Conservation (phyloP, 2,329 filamentous ascomycete species). For the Xylaria digitata region DNA sequence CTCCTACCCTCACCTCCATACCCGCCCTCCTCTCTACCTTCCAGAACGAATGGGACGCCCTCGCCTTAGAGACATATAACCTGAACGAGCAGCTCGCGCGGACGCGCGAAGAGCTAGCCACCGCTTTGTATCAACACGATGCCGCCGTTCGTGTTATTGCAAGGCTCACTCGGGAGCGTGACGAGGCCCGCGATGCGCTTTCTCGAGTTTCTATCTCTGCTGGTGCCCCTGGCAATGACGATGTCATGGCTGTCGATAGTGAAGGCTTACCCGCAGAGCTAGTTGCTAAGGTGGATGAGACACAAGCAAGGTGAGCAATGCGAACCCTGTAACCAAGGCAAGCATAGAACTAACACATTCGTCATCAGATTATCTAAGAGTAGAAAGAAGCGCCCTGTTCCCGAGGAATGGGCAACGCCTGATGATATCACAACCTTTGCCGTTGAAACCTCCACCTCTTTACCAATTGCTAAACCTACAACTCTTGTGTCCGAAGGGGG, state of each 20-base stretch:
- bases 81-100: constrained; percentile 89
- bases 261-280: constrained; percentile 79
- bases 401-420: constrained; percentile 83
- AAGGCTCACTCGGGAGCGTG: constrained; percentile 86
- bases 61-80: constrained; percentile 91
- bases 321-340: background rate
- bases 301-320: constrained; percentile 77
- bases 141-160: constrained; percentile 96
- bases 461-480: constrained; percentile 61
- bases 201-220: constrained; percentile 83
- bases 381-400: constrained; percentile 88
- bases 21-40: constrained; percentile 93
- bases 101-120: constrained; percentile 92
- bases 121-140: constrained; percentile 95
- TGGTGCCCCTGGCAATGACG: constrained; percentile 68
- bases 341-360: constrained; percentile 38
- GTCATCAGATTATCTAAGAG: constrained; percentile 79
- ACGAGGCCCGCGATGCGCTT: constrained; percentile 90
- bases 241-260: constrained; percentile 93
- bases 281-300: constrained; percentile 78
- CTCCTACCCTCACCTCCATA: constrained; percentile 94
- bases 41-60: constrained; percentile 97
- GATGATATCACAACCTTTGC: constrained; percentile 72
- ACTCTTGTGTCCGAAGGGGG: constrained; percentile 66
- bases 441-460: constrained; percentile 57